Base-by-base conservation (phyloP, 2,329 filamentous ascomycete genomes). In the Ascochyta fabae region DNA sequence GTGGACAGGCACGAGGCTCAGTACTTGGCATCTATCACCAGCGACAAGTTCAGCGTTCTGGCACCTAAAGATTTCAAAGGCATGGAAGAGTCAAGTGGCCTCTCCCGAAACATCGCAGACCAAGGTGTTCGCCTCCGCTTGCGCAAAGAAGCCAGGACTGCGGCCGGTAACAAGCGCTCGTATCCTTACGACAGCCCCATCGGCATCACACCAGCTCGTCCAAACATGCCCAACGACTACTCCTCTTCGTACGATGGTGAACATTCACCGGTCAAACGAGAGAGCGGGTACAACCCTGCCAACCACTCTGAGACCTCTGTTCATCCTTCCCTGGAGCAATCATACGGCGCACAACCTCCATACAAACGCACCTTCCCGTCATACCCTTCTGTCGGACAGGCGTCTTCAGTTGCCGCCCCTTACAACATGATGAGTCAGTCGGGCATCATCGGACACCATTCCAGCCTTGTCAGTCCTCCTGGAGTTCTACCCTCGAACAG, bases 121-220 rank as follows among this genome's bases (percentile, higher is more conserved):
- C 92, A 96, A 72, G 92, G 92, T 8, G 90, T 96, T 13, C 88
- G 91, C 47, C 79, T 96, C 29, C 84, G 92, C 48, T 82, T 96
- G 42, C 86, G 92, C 50, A 96, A 96, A 72, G 92, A 96, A 74
- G 89, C 90, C 40, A 83, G 90, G 34, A 64, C 67, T 12, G 65
- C 69, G 55, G 68, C 68, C 58, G 64, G 64, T 23, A 64, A 56
- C 46, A 73, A 71, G 56, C 61, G 70, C 38, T 33, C 50, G 7
- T 66, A 61, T 39, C 58, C 58, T n/a, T 53, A 58, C 46, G 61
- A 56, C 13, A 45, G 47, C 6, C 47, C 54, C 27, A 40, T 57
- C 39, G 45, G 24, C 34, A 57, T 53, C 34, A 45, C 48, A 13
- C 54, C 47, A 41, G 54, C 54, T 39, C 54, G 50, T 12, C 27